Conservation (phyloP, 2,329 filamentous ascomycete genomes). For the Pseudocercospora cruenta region DNA sequence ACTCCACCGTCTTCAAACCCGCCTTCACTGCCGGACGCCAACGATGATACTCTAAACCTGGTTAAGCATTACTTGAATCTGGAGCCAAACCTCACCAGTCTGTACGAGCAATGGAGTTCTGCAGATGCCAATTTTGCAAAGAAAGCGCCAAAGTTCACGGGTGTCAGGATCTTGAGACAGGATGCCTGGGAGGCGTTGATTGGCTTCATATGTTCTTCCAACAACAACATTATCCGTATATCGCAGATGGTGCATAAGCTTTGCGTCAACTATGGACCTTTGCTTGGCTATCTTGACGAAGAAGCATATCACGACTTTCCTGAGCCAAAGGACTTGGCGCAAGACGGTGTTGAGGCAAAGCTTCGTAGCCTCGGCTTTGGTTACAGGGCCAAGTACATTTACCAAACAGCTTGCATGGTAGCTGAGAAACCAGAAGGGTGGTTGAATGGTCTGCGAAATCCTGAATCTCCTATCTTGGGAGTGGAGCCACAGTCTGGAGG, state of each 20-base stretch:
- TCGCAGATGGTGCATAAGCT: conserved; percentile 96
- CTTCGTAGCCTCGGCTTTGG: conserved; percentile 87
- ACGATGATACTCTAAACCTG: conserved; percentile 73
- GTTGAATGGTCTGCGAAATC: conserved; percentile 78
- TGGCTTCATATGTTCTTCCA: conserved; percentile 97
- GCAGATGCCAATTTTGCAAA: conserved; percentile 86
- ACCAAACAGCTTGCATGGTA: conserved; percentile 79
- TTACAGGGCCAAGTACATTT: conserved; percentile 91
- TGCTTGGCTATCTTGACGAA: conserved; percentile 69
- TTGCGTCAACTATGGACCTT: conserved; percentile 79
- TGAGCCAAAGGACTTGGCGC: conserved; percentile 70
- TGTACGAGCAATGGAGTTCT: conserved; percentile 87
- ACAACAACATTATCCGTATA: conserved; percentile 96
- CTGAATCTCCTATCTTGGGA: conserved; percentile 67
- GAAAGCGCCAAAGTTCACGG: conserved; percentile 83
- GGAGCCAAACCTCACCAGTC: conserved; percentile 68
- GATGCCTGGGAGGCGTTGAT: conserved; percentile 95
- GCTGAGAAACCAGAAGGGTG: conserved; percentile 69
- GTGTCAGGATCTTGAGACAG: conserved; percentile 89
- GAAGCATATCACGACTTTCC: conserved; percentile 85
- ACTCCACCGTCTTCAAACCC: conserved; percentile 46
- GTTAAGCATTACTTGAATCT: conserved; percentile 87
- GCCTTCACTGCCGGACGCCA: conserved; percentile 37
- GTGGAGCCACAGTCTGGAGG: conserved; percentile 48
- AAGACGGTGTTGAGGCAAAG: conserved; percentile 74